Base-by-base conservation (phyloP, 139 green algal species). In the Coccomyxa sp. region DNA sequence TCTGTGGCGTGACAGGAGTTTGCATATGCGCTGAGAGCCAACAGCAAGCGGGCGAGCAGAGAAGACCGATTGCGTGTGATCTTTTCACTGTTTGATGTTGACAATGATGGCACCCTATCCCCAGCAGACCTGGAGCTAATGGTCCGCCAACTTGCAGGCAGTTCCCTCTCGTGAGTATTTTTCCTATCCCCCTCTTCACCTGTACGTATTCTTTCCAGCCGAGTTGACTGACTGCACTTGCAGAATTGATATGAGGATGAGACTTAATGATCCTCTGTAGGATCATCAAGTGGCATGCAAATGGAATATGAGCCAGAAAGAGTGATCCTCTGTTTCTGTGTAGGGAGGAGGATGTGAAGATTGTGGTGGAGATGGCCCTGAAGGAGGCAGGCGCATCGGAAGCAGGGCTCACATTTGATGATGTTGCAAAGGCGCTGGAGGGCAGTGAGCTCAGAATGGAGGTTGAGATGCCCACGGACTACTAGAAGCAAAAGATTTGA, bases 111-210 rank as follows among this genome's bases (percentile, higher is more conserved):
- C 30, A 75, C 92, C 32, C 85, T 98, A 1, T 90, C 85, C 0
- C 76, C 83, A 15, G 92, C 95, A 67, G 95, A 98, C 91, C 88
- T 98, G 91, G 84, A 92, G 76, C 88, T 95, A 38, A 94, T 98
- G 85, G 79, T 97, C 79, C 88, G 92, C 45, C 94, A 98, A 82
- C 86, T 96, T 58, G 94, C 90, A 28, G 95, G 95, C 81, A 92
- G 85, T 79, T 90, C 77, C 30, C 88, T 98, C 38, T 90, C 58
- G 79, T 84, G 80, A 59, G 60, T 13, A 7, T 3, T 51, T 7
- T 11, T 51, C 59, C 58, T 76, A 51, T 7, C 17, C 59, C 28
- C 21, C 13, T 3, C 32, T 60, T 23, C 25, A 21, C 9, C 63
- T 11, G 63, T 9, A 71, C 4, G 11, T 3, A 23, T 38, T 78